These are phyloP conservation scores for Arachnopeziza araneosa DNA, from an alignment of 2,329 filamentous ascomycete genomes.

Conservation along the genomic window DNA sequence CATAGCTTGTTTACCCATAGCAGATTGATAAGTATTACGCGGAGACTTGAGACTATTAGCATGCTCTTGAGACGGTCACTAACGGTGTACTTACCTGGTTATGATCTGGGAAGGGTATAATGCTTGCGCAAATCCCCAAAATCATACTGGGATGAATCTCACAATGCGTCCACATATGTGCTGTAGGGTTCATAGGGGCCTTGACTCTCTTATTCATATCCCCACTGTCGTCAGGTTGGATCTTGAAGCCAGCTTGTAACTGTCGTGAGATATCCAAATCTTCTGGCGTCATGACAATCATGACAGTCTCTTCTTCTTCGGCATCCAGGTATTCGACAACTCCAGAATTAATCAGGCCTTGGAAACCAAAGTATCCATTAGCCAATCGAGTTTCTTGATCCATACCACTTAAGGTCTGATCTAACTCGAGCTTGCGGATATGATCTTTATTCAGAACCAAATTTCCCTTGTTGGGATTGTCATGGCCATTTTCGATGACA, in stretches of 20 bases:
- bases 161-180: constrained; percentile 94
- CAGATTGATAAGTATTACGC: constrained; percentile 97
- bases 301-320: constrained; percentile 95
- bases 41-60: constrained; percentile 61
- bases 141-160: constrained; percentile 99
- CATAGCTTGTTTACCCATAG: constrained; percentile 99
- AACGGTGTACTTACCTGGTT: constrained; percentile 60
- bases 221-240: constrained; percentile 55
- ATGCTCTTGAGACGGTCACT: constrained; percentile 8
- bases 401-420: constrained; percentile 58
- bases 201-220: constrained; percentile 84
- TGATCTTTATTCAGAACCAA: constrained; percentile 82
- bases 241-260: constrained; percentile 58
- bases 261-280: constrained; percentile 76
- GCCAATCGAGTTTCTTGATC: constrained; percentile 52
- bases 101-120: constrained; percentile 99
- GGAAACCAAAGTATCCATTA: constrained; percentile 72
- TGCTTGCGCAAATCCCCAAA: constrained; percentile 94
- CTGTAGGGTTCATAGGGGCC: constrained; percentile 78
- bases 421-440: constrained; percentile 68
- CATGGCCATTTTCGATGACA: constrained; percentile 80
- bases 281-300: constrained; percentile 99
- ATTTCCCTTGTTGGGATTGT: constrained; percentile 68
- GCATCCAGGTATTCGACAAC: constrained; percentile 95
- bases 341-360: constrained; percentile 75